These are phyloP conservation scores for Boletus subparvulus DNA, from an alignment of 768 basidiomycete species.

Conservation along the genomic window DNA sequence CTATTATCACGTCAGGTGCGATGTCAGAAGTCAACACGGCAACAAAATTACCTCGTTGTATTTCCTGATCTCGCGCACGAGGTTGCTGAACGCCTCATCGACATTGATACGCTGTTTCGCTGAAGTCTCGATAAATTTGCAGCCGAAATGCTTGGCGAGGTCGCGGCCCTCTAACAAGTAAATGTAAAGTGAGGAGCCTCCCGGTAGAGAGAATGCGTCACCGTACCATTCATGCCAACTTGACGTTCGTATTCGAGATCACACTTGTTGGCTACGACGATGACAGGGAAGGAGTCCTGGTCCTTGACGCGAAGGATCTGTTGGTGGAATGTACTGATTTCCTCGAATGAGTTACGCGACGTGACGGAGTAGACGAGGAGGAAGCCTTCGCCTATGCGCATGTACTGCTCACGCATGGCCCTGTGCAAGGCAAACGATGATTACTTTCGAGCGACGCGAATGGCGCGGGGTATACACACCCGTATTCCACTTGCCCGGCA, in stretches of 20 bases:
- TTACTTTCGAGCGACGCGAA: slow-evolving; percentile 4
- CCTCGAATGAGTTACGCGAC: slow-evolving; percentile 96
- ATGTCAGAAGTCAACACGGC: not conserved
- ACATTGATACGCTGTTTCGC: slow-evolving; percentile 97
- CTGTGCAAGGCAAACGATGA: slow-evolving; percentile 38
- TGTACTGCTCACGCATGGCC: slow-evolving; percentile 99
- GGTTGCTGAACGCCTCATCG: slow-evolving; percentile 90
- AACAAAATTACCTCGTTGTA: slow-evolving; percentile 75
- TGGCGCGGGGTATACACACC: too few species aligned
- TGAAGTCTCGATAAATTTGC: slow-evolving; percentile 94
- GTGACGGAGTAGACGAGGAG: slow-evolving; percentile 97
- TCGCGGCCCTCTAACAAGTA: slow-evolving; percentile 96
- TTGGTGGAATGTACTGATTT: slow-evolving; percentile 94
- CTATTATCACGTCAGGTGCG: slow-evolving; percentile 35
- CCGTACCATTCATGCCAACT: slow-evolving; percentile 89
- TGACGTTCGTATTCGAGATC: slow-evolving; percentile 96
- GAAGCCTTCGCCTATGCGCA: slow-evolving; percentile 98
- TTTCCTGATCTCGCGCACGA: slow-evolving; percentile 90
- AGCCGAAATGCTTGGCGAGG: slow-evolving; percentile 91
- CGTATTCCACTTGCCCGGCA: slow-evolving; percentile 97
- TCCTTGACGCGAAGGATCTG: slow-evolving; percentile 97
- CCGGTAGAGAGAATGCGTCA: not conserved
- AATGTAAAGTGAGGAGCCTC: not conserved
- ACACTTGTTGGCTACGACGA: slow-evolving; percentile 97
- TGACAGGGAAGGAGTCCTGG: slow-evolving; percentile 91